phyloP scores from a whole-genome alignment of 768 basidiomycete species.

The Lyophyllum decastes region DNA sequence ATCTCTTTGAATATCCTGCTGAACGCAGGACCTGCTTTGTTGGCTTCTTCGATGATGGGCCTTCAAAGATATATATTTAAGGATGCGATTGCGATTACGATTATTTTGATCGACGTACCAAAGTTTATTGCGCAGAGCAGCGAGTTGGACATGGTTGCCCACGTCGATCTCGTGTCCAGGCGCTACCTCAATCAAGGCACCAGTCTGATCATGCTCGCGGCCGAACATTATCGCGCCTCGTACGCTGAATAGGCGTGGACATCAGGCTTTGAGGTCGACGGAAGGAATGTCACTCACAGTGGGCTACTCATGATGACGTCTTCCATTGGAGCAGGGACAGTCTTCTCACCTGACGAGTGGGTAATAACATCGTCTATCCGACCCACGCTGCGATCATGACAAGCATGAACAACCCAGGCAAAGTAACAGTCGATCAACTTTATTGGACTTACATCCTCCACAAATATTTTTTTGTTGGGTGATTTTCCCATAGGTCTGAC shows the following conservation, averaged over 20 bases:
- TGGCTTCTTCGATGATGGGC: constrained; percentile 42
- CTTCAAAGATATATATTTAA: constrained; percentile 15
- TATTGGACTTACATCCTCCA: constrained; percentile 32
- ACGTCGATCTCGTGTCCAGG: constrained; percentile 22
- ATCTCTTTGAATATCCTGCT: constrained; percentile 54
- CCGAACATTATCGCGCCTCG: constrained; percentile 39
- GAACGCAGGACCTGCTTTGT: constrained; percentile 37
- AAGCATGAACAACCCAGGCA: background rate
- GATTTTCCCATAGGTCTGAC: constrained; percentile 36
- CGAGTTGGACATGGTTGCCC: constrained; percentile 12
- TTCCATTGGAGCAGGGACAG: constrained; percentile 36
- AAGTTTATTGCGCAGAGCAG: constrained; percentile 29
- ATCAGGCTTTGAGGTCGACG: background rate
- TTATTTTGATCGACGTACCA: constrained; percentile 23
- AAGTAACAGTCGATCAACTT: background rate
- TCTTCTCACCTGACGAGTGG: constrained; percentile 37
- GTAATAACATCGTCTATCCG: constrained; percentile 40
- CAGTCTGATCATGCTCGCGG: constrained; percentile 26
- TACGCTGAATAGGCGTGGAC: background rate
- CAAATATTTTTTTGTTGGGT: constrained; percentile 35
- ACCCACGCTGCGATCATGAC: constrained; percentile 32
- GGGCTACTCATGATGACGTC: constrained; percentile 20
- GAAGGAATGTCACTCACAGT: constrained; percentile 10
- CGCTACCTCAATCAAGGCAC: constrained; percentile 26
- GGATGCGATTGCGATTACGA: background rate